Evolutionary conservation across 192 early-diverging fungal genomes (phyloP).

Genomic region (Dissophora ornata): DNA sequence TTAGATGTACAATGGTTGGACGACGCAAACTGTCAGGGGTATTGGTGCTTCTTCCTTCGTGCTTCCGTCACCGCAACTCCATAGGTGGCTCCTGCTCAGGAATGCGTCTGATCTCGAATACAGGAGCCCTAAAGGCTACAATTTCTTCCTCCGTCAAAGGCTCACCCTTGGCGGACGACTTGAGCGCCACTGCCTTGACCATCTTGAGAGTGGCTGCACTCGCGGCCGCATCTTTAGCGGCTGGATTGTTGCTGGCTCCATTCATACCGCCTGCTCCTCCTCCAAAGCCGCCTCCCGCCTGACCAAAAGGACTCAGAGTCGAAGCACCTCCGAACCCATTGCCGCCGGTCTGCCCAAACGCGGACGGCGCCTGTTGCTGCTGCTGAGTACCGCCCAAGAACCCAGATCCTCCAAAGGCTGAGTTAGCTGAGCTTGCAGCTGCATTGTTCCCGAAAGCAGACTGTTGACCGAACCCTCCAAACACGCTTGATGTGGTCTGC

Average conservation of each 20-base stretch:
- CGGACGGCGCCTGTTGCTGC: not conserved
- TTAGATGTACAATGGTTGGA: constrained; percentile 16
- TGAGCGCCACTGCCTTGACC: constrained; percentile 23
- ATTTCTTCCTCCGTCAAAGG: constrained; percentile 39
- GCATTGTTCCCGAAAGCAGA: constrained; percentile 32
- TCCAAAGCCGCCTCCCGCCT: constrained; percentile 8
- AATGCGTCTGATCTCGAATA: constrained; percentile 49
- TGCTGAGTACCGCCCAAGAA: constrained; percentile 11
- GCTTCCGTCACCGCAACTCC: constrained; percentile 52
- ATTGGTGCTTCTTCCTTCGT: too few relatives aligned
- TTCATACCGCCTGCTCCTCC: not conserved
- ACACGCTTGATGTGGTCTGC: constrained; percentile 14
- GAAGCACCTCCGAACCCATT: too few relatives aligned
- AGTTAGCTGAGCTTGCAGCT: not conserved
- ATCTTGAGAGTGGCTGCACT: constrained; percentile 24
- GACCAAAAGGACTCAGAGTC: too few relatives aligned
- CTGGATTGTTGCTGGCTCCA: not conserved
- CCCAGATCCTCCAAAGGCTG: constrained; percentile 19
- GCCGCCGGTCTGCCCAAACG: constrained; percentile 11
- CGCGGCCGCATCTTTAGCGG: constrained; percentile 10
- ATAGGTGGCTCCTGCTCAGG: constrained; percentile 60
- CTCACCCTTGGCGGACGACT: constrained; percentile 21
- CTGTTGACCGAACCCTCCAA: constrained; percentile 46
- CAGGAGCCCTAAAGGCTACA: constrained; percentile 45
- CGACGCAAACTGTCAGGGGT: too few relatives aligned